These are phyloP conservation scores for Fusarium sp. DNA, from an alignment of 2,329 filamentous ascomycete species.

Conservation along the genomic window DNA sequence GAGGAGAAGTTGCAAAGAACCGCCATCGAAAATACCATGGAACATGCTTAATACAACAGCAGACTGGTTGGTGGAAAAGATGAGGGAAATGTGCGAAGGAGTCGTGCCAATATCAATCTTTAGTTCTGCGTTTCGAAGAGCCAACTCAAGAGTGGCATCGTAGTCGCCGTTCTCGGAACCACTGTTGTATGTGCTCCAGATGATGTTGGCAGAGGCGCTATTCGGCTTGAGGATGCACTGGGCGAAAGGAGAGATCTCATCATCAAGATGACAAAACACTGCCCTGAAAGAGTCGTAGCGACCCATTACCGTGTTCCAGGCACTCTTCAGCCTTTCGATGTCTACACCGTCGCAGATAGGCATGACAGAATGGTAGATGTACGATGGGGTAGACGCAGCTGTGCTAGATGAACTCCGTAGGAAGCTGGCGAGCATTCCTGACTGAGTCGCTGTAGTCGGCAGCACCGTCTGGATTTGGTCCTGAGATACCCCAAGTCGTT, in stretches of 20 bases:
- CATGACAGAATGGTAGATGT: conserved; percentile 11
- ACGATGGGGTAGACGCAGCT: neutral
- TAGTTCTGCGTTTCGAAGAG: conserved; percentile 2
- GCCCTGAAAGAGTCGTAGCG: conserved; percentile 8
- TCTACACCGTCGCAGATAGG: neutral
- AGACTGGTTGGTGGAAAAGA: neutral
- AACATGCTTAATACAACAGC: conserved; percentile 10
- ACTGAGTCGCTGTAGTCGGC: conserved; percentile 11
- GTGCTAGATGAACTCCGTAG: neutral
- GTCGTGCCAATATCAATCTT: neutral
- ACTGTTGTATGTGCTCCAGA: neutral
- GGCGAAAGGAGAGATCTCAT: conserved; percentile 6
- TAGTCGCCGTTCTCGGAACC: neutral
- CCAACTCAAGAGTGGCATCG: neutral
- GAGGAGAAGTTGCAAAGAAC: conserved; percentile 7
- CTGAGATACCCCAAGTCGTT: neutral
- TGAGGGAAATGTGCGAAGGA: neutral
- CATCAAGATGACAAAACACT: conserved; percentile 5
- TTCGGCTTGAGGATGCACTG: conserved; percentile 6
- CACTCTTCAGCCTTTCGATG: neutral
- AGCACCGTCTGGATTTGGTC: neutral
- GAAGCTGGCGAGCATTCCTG: conserved; percentile 12
- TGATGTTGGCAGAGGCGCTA: neutral
- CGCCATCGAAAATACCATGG: conserved; percentile 10
- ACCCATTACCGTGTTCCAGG: conserved; percentile 1